A percentile compares a stretch with the other conserved stretches of the same genome.
Conservation (phyloP, 441 rosid species). For the Adansonia madagascariensis region DNA sequence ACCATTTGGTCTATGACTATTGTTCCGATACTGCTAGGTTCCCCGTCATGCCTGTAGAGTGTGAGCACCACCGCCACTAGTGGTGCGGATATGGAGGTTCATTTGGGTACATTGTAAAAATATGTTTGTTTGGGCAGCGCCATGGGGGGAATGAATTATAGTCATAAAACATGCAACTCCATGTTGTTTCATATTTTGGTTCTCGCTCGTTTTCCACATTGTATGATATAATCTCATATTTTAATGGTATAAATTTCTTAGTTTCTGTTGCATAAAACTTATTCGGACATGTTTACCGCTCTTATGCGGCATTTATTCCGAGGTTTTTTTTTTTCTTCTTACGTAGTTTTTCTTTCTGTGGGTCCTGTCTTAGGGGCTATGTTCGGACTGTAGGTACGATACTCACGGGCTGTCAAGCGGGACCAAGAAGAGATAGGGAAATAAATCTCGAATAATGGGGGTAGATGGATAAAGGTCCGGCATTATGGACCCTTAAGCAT, state of each 20-base stretch:
- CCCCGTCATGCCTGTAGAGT: slow-evolving; percentile 78
- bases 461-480: neutral
- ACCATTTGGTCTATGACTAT: slow-evolving; percentile 90
- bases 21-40: slow-evolving; percentile 75
- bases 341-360: neutral
- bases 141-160: neutral
- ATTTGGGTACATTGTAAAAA: slow-evolving; percentile 16
- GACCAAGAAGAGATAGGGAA: neutral
- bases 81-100: neutral
- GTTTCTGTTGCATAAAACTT: neutral
- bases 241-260: neutral
- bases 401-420: slow-evolving; percentile 17
- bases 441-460: too few relatives aligned
- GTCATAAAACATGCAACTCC: slow-evolving; percentile 18
- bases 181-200: slow-evolving; percentile 14
- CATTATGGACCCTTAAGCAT: slow-evolving; percentile 1
- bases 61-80: slow-evolving; percentile 87
- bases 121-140: neutral
- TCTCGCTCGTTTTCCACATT: neutral
- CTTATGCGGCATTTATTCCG: neutral
- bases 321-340: too few relatives aligned
- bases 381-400: neutral
- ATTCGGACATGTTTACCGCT: neutral
- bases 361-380: neutral
- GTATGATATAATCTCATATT: slow-evolving; percentile 19